Evolutionary conservation across 257 asterid genomes (phyloP), one percentile per base, ranked within the genome.

Genomic region (Lithospermum erythrorhizon): DNA sequence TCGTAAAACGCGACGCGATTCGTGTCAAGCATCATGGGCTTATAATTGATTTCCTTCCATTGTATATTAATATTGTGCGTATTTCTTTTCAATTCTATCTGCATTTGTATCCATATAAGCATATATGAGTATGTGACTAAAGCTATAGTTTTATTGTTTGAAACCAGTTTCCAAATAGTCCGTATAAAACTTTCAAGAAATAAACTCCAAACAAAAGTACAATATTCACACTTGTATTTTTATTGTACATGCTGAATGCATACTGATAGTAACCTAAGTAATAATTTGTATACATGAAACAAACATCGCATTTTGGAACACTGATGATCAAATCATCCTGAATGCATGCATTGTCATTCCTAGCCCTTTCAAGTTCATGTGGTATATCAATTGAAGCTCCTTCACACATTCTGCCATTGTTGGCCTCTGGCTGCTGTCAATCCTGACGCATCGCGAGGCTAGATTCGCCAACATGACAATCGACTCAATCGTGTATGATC

Each of bases 401-500:
- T 76, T 83, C 62, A 82, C 84, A 51, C 96, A 87, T 70, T 87
- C 96, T 53, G 66, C 75, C 90, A 90, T 85, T 17, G 88, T 73
- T 32, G 98, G 96, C 82, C 96, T 76, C 71, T 88, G 89, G 63
- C 71, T 85, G 71, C 97, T 84, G 59, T 91, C 95, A 16, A 65
- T 37, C 69, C 89, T 78, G 57, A 83, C 84, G 64, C 96, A 90
- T 21, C 95, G 87, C 37, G 90, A 90, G 21, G 96, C 95, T 61
- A 87, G 83, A 78, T 82, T 87, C 21, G 89, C 98, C 64, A 82
- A 84, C 89, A 85, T 80, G 75, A 78, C 70, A 58, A 86, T 73
- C 19, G 98, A 88, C 70, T 91, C 97, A 87, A 91, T 75, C 47
- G 97, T 88, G 82, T 86, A 88, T 0, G 95, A 88, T 57, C 83